Conservation (phyloP, 805 yeast genomes). For the Dipodascopsis uninucleata region DNA sequence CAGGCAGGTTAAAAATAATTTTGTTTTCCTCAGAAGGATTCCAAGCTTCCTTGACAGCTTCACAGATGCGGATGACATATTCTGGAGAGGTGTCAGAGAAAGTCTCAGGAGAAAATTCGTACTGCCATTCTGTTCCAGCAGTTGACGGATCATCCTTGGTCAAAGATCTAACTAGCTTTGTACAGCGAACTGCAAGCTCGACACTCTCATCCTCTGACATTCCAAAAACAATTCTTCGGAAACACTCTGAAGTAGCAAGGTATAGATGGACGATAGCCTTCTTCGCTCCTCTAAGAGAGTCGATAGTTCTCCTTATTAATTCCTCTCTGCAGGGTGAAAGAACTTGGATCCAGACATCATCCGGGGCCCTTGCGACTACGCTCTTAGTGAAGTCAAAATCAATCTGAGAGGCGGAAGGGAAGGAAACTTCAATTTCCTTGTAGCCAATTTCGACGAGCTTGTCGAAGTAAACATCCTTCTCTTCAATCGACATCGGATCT, state of each 20-base stretch:
- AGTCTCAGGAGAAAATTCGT: constrained; percentile 78
- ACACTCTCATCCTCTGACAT: constrained; percentile 53
- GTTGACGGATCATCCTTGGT: constrained; percentile 64
- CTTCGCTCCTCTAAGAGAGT: constrained; percentile 68
- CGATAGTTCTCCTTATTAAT: constrained; percentile 66
- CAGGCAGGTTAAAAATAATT: constrained; percentile 76
- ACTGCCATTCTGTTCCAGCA: constrained; percentile 60
- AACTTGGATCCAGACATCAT: constrained; percentile 72
- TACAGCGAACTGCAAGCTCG: constrained; percentile 57
- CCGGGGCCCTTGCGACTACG: constrained; percentile 71
- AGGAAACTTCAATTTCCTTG: constrained; percentile 79
- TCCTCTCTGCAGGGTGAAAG: constrained; percentile 74
- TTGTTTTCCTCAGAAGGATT: constrained; percentile 60
- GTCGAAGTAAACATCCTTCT: constrained; percentile 65
- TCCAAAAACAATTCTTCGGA: constrained; percentile 67
- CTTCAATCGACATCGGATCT: constrained; percentile 76
- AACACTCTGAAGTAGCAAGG: constrained; percentile 70
- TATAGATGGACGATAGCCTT: constrained; percentile 73
- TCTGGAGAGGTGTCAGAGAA: constrained; percentile 68
- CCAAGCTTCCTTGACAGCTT: constrained; percentile 75
- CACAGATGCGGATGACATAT: constrained; percentile 62
- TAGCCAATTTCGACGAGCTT: constrained; percentile 70
- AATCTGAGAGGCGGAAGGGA: constrained; percentile 74
- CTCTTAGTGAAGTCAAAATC: constrained; percentile 78
- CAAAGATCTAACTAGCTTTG: constrained; percentile 58